Evolutionary conservation across 108 stramenopile species (phyloP).

Genomic region (Skeletonema grethae): DNA sequence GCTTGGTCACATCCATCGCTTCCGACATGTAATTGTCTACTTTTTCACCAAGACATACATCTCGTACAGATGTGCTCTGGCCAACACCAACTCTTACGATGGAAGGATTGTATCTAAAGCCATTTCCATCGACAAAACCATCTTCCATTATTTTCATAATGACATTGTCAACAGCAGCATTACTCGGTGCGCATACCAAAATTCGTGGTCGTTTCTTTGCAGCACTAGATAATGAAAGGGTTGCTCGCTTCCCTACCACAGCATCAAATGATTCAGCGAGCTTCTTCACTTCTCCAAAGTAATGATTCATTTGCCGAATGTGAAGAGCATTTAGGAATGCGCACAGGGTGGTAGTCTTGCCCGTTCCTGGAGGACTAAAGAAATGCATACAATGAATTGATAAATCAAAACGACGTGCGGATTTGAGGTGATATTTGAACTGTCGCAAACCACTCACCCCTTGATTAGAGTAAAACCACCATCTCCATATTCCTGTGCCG

Average conservation of each 20-base stretch:
- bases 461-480: constrained; percentile 91
- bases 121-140: constrained; percentile 94
- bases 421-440: not conserved
- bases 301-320: constrained; percentile 87
- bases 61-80: constrained; percentile 63
- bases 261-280: constrained; percentile 70
- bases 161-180: constrained; percentile 98
- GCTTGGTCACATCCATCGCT: constrained; percentile 53
- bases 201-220: constrained; percentile 72
- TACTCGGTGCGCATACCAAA: constrained; percentile 95
- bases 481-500: constrained; percentile 75
- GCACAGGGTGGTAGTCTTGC: constrained; percentile 95
- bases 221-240: constrained; percentile 47
- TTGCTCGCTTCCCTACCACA: constrained; percentile 48
- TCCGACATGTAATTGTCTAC: constrained; percentile 70
- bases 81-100: constrained; percentile 92
- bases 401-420: constrained; percentile 4
- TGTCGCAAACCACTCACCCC: constrained; percentile 41
- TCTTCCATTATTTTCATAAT: constrained; percentile 91
- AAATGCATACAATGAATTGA: not conserved
- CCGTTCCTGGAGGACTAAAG: not conserved
- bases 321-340: constrained; percentile 94
- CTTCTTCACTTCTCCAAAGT: constrained; percentile 74
- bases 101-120: constrained; percentile 88
- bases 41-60: constrained; percentile 75